These are phyloP conservation scores for Isabelozyma pseudorhagii DNA, from an alignment of 805 yeast species.

Conservation along the genomic window DNA sequence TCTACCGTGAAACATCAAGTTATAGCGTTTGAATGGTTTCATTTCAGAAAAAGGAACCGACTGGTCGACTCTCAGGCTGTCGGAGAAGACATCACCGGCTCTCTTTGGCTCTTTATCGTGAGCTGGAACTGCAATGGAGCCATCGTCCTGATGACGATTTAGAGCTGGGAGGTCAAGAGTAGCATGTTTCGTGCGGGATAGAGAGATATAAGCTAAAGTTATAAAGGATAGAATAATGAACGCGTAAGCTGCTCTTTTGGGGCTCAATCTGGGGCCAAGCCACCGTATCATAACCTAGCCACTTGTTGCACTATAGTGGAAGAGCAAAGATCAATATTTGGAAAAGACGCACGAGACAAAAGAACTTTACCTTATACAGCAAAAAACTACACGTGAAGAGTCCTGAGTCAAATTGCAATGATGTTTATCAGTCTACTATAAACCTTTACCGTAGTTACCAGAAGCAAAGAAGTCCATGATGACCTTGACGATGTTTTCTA, in stretches of 20 bases:
- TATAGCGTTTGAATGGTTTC: background rate
- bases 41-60: background rate
- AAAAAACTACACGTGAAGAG: too few relatives aligned
- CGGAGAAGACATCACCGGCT: background rate
- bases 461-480: slow-evolving; percentile 71
- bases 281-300: background rate
- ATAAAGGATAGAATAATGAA: background rate
- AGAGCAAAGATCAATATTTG: too few relatives aligned
- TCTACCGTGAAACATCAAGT: slow-evolving; percentile 1
- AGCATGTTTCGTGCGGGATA: background rate
- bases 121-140: background rate
- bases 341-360: too few relatives aligned
- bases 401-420: too few relatives aligned
- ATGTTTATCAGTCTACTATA: slow-evolving; percentile 32
- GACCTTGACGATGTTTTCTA: slow-evolving; percentile 69
- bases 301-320: too few relatives aligned
- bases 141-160: background rate
- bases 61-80: background rate
- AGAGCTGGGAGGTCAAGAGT: background rate
- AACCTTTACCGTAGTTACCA: slow-evolving; percentile 87
- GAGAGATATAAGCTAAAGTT: background rate
- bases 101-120: background rate
- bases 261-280: background rate
- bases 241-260: background rate
- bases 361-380: too few relatives aligned